Evolutionary conservation across 768 basidiomycete genomes (phyloP).

Genomic region (Boletus sp.): DNA sequence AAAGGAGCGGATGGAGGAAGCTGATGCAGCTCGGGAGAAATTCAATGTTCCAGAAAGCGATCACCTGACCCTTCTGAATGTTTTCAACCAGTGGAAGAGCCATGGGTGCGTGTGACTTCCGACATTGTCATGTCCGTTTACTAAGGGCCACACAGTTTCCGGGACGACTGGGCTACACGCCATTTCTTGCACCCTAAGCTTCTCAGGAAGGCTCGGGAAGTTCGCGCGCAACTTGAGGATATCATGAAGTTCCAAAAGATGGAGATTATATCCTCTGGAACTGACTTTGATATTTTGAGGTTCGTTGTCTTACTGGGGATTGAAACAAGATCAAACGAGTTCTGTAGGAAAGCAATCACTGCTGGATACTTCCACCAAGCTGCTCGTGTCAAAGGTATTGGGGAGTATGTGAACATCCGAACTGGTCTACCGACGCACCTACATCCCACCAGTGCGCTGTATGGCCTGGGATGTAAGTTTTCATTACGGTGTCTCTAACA

Average conservation of each 20-base stretch:
- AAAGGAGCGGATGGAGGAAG: constrained; percentile 96
- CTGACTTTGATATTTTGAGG: constrained; percentile 90
- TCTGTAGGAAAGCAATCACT: constrained; percentile 85
- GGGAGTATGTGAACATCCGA: constrained; percentile 96
- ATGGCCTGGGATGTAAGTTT: constrained; percentile 88
- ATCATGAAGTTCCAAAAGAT: constrained; percentile 99
- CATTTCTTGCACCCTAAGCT: constrained; percentile 98
- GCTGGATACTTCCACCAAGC: constrained; percentile 99
- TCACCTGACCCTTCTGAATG: constrained; percentile 91
- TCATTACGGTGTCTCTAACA: background rate
- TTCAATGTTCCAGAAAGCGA: constrained; percentile 99
- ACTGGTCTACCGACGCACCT: constrained; percentile 94
- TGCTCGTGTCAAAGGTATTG: constrained; percentile 96
- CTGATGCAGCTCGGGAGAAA: constrained; percentile 96
- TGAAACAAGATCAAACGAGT: background rate
- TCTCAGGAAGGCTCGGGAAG: constrained; percentile 92
- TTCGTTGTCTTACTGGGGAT: constrained; percentile 25
- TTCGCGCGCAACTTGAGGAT: constrained; percentile 92
- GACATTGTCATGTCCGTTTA: background rate
- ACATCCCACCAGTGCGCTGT: constrained; percentile 95
- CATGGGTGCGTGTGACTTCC: constrained; percentile 63
- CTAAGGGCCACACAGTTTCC: constrained; percentile 51
- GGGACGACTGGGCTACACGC: constrained; percentile 92
- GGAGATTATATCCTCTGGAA: constrained; percentile 87
- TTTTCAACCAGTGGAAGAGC: constrained; percentile 97